Base-by-base conservation (phyloP, 2,329 filamentous ascomycete genomes). In the Botrytis hyacinthi region DNA sequence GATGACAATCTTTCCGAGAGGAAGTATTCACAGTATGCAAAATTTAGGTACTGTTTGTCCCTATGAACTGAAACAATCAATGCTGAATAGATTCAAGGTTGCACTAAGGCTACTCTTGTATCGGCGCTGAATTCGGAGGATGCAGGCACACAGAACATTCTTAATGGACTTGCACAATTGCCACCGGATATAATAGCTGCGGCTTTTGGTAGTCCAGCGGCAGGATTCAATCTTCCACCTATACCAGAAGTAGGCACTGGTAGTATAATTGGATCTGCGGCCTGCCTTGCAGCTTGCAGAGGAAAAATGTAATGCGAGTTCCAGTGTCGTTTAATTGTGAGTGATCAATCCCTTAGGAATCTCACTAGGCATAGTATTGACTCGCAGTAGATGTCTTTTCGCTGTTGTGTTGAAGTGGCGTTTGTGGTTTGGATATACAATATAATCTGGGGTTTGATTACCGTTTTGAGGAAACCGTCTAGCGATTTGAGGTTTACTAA, bases 1-100 rank as follows among this genome's bases (percentile, higher is more conserved):
- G 74, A 84, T 86, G 81, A 87, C 86, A 0, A 82, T 87, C 32
- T 88, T 87, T 75, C 86, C 86, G 0, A 79, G 78, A 22, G 86
- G 81, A 2, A 84, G 82, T 74, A 76, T 87, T 65, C 86, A 87
- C 76, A 82, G 81, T 70, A 87, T 87, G 86, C 83, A 84, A 76
- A 87, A 87, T 77, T 84, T 82, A 71, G 84, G 85, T 83, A 78
- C 12, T 37, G 42, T 48, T 26, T 26, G 46, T 61, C n/a, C 46
- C 54, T 29, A 44, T 46, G 20, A 29, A 37, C 20, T 14, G 35
- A 40, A 51, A 57, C 22, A 37, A 67, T 51, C n/a, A 71, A 40
- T n/a, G 40, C 35, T 63, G 61, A 62, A 60, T 4, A 26, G 22
- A 71, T 26, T 62, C 18, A 75, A 85, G 85, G 81, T 61, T 88